Evolutionary conservation across 2,329 filamentous ascomycete genomes (phyloP), one percentile per base, ranked within the genome.

Genomic region (Stagonosporopsis vannaccii): DNA sequence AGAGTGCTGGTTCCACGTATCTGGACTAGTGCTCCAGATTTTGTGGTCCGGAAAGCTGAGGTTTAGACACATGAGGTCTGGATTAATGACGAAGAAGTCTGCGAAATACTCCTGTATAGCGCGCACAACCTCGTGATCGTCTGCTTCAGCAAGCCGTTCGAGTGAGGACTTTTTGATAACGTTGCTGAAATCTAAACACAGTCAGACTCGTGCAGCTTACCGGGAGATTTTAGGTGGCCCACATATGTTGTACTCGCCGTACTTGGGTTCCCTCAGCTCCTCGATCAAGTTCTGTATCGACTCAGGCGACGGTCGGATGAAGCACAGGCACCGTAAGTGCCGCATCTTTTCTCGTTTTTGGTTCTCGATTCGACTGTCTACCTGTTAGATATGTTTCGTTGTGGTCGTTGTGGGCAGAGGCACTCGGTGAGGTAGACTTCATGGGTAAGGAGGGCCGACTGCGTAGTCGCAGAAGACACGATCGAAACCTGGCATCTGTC

Each of bases 71-170:
- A 95, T 96, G 1, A 99, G 82, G 70, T 99, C 96, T 0, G 93
- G 91, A 71, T 99, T 99, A 72, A 98, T 87, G 71, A 97, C 92
- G 41, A 95, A 85, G 72, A 94, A 99, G 75, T 99, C 95, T 59
- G 94, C 92, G 76, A 98, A 99, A 74, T 96, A 91, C 78, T 99
- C 95, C 72, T 98, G 93, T 1, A 99, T 90, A 12, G 87, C 83
- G 72, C 93, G 96, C 62, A 99, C 94, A 32, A 99, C 92, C 78
- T 99, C 96, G 72, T 99, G 92, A 67, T 97, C 93, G 74, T 99
- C 95, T 23, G 95, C 93, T 81, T 99, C 96, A 30, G 95, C 95
- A 39, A 99, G 82, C 39, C 95, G 87, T 76, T 99, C 95, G 22
- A 99, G 82, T 0, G 94, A 91, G 2, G 95, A 98, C 78, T 99